Evolutionary conservation across 2,329 filamentous ascomycete species (phyloP).

Genomic region (Rugonectria rugulosa): DNA sequence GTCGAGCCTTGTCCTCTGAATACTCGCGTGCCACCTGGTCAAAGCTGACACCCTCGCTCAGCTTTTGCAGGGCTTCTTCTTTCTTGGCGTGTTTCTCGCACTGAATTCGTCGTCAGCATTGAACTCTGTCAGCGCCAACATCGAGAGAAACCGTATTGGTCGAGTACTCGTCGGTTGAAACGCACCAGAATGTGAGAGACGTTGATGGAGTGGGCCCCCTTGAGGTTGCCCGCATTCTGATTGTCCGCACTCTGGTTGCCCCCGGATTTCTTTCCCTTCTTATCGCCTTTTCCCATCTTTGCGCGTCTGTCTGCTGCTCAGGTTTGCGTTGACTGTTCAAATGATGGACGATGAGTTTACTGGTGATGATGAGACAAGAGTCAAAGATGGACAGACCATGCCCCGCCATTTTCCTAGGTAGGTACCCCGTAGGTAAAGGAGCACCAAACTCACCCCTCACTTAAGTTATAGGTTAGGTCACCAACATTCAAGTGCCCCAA

Average conservation of each 20-base stretch:
- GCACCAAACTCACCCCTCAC: constrained; percentile 19
- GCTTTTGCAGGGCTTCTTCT: constrained; percentile 75
- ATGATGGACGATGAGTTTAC: too few species aligned
- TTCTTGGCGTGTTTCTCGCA: constrained; percentile 82
- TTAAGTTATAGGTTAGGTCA: background rate
- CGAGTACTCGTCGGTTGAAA: constrained; percentile 18
- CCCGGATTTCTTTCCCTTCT: constrained; percentile 42
- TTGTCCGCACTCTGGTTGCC: constrained; percentile 37
- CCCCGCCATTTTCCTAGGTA: constrained; percentile 11
- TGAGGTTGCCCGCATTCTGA: constrained; percentile 43
- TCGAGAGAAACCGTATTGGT: background rate
- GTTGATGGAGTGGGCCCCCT: constrained; percentile 73
- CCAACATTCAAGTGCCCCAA: background rate
- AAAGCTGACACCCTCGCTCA: constrained; percentile 73
- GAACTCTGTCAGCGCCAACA: background rate
- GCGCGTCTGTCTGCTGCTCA: background rate
- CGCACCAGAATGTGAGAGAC: constrained; percentile 73
- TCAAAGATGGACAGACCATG: constrained; percentile 3
- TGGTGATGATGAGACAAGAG: constrained; percentile 5
- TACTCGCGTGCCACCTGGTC: constrained; percentile 77
- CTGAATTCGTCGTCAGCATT: constrained; percentile 41
- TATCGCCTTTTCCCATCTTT: constrained; percentile 51
- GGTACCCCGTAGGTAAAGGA: constrained; percentile 7
- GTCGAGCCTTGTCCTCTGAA: constrained; percentile 79
- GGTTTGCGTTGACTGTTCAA: constrained; percentile 10